phyloP scores from a whole-genome alignment of 2,329 filamentous ascomycete genomes.

The Triangularia verruculosa region DNA sequence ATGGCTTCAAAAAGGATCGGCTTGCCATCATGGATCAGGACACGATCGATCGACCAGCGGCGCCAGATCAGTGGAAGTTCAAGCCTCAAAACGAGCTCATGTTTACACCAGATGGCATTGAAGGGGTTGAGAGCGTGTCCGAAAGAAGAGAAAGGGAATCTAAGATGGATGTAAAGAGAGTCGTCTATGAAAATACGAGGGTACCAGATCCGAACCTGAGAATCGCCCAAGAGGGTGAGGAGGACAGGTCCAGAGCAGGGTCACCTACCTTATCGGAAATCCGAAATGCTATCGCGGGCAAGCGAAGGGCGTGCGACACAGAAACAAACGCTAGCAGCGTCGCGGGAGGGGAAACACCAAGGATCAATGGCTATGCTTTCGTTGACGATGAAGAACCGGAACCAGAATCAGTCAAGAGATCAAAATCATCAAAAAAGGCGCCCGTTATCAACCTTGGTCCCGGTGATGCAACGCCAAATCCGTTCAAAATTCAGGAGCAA shows the following conservation, averaged over 20 bases:
- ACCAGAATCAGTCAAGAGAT: constrained; percentile 32
- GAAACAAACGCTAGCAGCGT: constrained; percentile 51
- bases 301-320: constrained; percentile 58
- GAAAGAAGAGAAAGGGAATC: constrained; percentile 69
- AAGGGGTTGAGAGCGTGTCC: constrained; percentile 61
- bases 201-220: constrained; percentile 50
- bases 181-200: constrained; percentile 81
- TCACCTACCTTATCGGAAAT: constrained; percentile 85
- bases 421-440: neutral
- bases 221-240: constrained; percentile 21
- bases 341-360: constrained; percentile 73
- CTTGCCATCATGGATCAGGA: constrained; percentile 65
- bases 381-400: constrained; percentile 75
- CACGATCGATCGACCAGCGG: constrained; percentile 66
- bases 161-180: constrained; percentile 69
- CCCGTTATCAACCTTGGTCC: constrained; percentile 54
- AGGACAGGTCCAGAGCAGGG: constrained; percentile 52
- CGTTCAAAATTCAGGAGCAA: constrained; percentile 75
- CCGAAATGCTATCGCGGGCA: constrained; percentile 77
- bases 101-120: constrained; percentile 70
- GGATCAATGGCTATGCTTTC: constrained; percentile 91
- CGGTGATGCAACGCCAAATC: constrained; percentile 65
- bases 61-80: constrained; percentile 72
- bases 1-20: constrained; percentile 56
- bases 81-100: constrained; percentile 80